These are phyloP conservation scores for Arthrinium phaeospermum DNA, from an alignment of 2,329 filamentous ascomycete species.

Conservation along the genomic window DNA sequence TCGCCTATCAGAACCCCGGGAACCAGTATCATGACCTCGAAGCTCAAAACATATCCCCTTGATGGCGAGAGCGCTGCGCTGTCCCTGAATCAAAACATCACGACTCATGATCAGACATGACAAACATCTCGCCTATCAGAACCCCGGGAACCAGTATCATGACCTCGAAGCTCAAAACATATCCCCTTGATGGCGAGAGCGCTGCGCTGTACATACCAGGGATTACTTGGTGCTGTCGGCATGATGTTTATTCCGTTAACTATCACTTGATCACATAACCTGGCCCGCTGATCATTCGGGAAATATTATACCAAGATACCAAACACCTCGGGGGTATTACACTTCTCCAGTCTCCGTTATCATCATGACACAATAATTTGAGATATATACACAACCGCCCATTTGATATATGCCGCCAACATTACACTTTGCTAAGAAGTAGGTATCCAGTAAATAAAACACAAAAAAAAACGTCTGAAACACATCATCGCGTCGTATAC, in stretches of 20 bases:
- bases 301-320: neutral
- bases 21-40: neutral
- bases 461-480: neutral
- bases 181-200: too few relatives aligned
- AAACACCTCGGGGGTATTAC: neutral
- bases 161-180: neutral
- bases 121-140: neutral
- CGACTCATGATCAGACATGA: neutral
- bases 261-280: too few relatives aligned
- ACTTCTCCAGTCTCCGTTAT: neutral
- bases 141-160: neutral
- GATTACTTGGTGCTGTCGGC: too few relatives aligned
- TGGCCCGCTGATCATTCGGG: too few relatives aligned
- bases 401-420: neutral
- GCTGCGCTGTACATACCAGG: too few relatives aligned
- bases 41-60: neutral
- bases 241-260: too few relatives aligned
- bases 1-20: neutral
- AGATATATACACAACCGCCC: neutral
- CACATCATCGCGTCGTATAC: slow-evolving; percentile 8
- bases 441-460: neutral
- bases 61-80: too few relatives aligned
- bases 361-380: neutral
- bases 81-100: neutral
- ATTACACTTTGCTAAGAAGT: neutral